Evolutionary conservation across 2,329 filamentous ascomycete genomes (phyloP).

Genomic region (Tolypocladium sp.): DNA sequence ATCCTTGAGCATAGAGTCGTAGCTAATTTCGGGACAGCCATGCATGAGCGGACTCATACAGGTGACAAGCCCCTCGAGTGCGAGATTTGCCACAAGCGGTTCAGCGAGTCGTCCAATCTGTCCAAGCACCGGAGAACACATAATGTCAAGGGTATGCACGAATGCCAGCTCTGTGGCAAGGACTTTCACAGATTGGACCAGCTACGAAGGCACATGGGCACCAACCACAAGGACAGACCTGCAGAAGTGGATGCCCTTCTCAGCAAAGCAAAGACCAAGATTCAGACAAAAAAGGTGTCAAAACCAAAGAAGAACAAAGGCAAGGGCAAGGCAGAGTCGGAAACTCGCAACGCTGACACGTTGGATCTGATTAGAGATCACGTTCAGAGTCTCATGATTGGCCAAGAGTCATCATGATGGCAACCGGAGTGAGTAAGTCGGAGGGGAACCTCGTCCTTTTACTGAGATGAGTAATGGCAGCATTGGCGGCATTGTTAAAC

Average conservation of each 20-base stretch:
- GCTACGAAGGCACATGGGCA: conserved; percentile 42
- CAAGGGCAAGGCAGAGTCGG: neutral
- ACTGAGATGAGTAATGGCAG: neutral
- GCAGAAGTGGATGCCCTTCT: conserved; percentile 9
- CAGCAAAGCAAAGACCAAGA: conserved; percentile 6
- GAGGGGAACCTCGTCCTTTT: neutral
- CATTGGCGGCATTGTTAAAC: neutral
- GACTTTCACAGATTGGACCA: conserved; percentile 53
- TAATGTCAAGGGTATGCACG: conserved; percentile 39
- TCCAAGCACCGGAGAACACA: conserved; percentile 58
- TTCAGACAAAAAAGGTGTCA: conserved; percentile 4
- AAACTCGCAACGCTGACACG: neutral
- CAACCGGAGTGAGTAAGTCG: neutral
- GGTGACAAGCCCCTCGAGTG: conserved; percentile 54
- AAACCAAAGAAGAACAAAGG: conserved; percentile 5
- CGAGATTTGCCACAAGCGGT: conserved; percentile 47
- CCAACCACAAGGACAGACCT: conserved; percentile 21
- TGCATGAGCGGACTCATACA: conserved; percentile 58
- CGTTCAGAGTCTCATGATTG: neutral
- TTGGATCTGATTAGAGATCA: conserved; percentile 2
- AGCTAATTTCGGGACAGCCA: conserved; percentile 33
- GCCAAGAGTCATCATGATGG: neutral
- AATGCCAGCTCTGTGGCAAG: conserved; percentile 44
- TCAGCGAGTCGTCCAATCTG: conserved; percentile 57
- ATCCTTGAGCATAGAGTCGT: neutral